Conservation (phyloP, 2,329 filamentous ascomycete genomes). For the Fusarium dlaminii region DNA sequence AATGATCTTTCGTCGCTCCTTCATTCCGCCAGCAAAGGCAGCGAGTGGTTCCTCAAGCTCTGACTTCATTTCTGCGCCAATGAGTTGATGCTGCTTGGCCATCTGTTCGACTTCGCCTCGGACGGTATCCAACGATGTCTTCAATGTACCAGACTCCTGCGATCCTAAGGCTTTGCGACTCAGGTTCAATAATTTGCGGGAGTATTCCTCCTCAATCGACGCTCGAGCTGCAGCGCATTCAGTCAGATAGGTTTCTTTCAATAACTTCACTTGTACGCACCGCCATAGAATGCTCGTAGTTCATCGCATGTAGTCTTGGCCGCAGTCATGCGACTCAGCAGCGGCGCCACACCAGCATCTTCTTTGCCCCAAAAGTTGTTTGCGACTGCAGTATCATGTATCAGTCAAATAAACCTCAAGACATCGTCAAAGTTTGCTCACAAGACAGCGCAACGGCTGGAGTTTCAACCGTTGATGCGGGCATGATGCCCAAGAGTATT, state of each 20-base stretch:
- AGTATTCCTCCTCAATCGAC: conserved; percentile 95
- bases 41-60: conserved; percentile 93
- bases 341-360: conserved; percentile 90
- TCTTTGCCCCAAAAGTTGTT: conserved; percentile 99
- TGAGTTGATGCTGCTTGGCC: conserved; percentile 90
- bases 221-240: conserved; percentile 71
- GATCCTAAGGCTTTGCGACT: conserved; percentile 91
- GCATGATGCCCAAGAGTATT: conserved; percentile 58
- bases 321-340: conserved; percentile 93
- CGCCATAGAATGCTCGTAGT: conserved; percentile 87
- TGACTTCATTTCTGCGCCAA: conserved; percentile 93
- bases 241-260: neutral
- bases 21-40: conserved; percentile 93
- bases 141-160: conserved; percentile 84
- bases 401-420: conserved; percentile 20
- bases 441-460: conserved; percentile 75
- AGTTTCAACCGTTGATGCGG: conserved; percentile 67
- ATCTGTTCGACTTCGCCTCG: conserved; percentile 91
- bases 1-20: conserved; percentile 95
- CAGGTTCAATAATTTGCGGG: conserved; percentile 85
- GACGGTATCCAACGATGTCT: conserved; percentile 85
- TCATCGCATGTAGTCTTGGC: conserved; percentile 97
- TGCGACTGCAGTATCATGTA: conserved; percentile 69
- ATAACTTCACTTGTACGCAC: conserved; percentile 57
- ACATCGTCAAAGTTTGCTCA: conserved; percentile 49